Evolutionary conservation across 805 yeast genomes (phyloP), one percentile per base, ranked within the genome.

Genomic region (Pichia gijzeniarum): DNA sequence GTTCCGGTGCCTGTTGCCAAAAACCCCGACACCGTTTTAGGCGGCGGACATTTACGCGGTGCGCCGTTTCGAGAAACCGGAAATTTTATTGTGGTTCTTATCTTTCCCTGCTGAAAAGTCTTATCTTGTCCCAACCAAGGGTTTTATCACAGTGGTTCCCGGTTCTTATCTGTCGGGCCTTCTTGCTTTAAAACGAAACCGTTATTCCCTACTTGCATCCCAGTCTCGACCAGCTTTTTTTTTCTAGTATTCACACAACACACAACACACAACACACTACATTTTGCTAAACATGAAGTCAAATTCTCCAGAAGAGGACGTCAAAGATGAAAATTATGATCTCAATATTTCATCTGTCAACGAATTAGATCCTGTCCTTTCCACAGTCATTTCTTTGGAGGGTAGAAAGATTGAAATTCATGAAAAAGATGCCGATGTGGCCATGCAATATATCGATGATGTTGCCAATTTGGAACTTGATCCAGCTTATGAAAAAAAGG

Each of bases 341-440:
- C 9, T 38, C 5, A 33, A 31, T 4, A 35, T 38, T 2, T 12
- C 18, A 5, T 21, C 38, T 9, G 28, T 35, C 4, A 32, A 32
- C 17, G 48, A 45, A 14, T 12, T 45, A 2, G 25, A 45, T 17
- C 48, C 48, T n/a, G 35, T 45, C 13, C 37, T 45, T 33, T 46
- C 49, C n/a, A 42, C 49, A 3, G 44, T 46, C n/a, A 37, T 46
- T 5, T 44, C 48, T 3, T 22, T 44, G n/a, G 25, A 44, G 10
- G 48, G 44, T 19, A 30, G 35, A 20, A 39, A 20, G 20, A 40
- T 40, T 6, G 40, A 44, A 39, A 34, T 44, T n/a, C 45, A 36
- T 42, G 17, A 18, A 12, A 36, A 38, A 6, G 43, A 30, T 41
- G 35, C 35, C 35, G 48, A 45, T 45, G 35, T 36, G 20, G 48